phyloP scores from a whole-genome alignment of 257 asterid genomes.

The Solanum phureja region DNA sequence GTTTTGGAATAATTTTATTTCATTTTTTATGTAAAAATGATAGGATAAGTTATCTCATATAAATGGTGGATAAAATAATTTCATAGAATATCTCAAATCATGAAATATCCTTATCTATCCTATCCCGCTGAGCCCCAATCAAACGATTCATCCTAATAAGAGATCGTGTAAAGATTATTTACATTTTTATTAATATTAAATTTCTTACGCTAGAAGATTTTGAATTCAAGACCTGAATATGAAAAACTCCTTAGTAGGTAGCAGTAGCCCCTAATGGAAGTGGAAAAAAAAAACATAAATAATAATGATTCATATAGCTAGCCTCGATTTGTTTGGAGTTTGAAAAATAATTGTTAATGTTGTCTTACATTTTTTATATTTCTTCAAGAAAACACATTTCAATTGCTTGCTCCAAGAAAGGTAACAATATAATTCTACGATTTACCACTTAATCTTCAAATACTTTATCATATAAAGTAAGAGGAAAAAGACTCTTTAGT shows the following conservation, averaged over 20 bases:
- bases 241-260: no score
- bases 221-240: no score
- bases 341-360: not conserved
- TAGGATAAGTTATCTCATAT: no score
- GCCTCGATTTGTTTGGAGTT: not conserved
- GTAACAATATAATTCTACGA: not conserved
- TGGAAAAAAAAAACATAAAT: not conserved
- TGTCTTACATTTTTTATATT: not conserved
- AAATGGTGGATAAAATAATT: no score
- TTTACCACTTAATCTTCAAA: not conserved
- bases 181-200: not conserved
- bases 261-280: not conserved
- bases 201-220: not conserved
- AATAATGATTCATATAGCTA: not conserved
- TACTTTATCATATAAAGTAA: not conserved
- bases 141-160: not conserved
- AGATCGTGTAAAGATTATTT: not conserved
- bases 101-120: no score
- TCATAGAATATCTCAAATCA: no score
- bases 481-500: not conserved
- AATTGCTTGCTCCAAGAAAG: not conserved
- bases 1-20: accelerated
- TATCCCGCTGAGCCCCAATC: accelerated
- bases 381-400: not conserved
- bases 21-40: no score